Evolutionary conservation across 164 flowering plant species (phyloP).

Genomic region (Tinospora cordifolia): DNA sequence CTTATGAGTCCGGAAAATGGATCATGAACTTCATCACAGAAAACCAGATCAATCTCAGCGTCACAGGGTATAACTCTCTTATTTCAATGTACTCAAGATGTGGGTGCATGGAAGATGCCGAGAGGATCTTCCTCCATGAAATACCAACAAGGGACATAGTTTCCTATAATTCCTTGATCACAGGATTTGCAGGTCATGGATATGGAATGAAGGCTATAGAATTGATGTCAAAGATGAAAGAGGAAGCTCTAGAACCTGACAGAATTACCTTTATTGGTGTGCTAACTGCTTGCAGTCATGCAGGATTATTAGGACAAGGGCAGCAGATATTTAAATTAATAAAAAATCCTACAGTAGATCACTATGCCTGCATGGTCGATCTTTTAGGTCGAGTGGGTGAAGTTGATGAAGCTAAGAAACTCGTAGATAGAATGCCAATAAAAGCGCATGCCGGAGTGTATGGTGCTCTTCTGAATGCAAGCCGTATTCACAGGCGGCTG

Average conservation of each 20-base stretch:
- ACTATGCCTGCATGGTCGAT: conserved; percentile 77
- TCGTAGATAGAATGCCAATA: conserved; percentile 50
- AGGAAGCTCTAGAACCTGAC: conserved; percentile 48
- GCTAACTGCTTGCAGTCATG: conserved; percentile 76
- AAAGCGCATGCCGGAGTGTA: conserved; percentile 56
- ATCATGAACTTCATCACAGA: conserved; percentile 24
- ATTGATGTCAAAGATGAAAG: conserved; percentile 38
- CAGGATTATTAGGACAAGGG: conserved; percentile 59
- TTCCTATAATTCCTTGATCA: conserved; percentile 58
- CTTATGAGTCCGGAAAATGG: conserved; percentile 50
- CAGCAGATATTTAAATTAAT: conserved; percentile 41
- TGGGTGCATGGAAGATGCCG: conserved; percentile 58
- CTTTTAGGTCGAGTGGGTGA: conserved; percentile 56
- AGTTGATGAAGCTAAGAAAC: conserved; percentile 47
- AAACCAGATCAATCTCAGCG: conserved; percentile 33
- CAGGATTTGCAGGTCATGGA: conserved; percentile 67
- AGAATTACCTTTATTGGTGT: conserved; percentile 52
- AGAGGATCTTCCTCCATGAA: conserved; percentile 35
- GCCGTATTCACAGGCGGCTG: conserved; percentile 42
- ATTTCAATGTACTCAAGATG: conserved; percentile 74
- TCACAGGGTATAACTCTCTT: conserved; percentile 52
- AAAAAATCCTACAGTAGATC: conserved; percentile 45
- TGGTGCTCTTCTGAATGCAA: conserved; percentile 59
- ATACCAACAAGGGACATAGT: conserved; percentile 52
- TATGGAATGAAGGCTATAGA: conserved; percentile 38